Evolutionary conservation across 345 rosid genomes (phyloP), one percentile per base, ranked within the genome.

Genomic region (Syzygium aromaticum): DNA sequence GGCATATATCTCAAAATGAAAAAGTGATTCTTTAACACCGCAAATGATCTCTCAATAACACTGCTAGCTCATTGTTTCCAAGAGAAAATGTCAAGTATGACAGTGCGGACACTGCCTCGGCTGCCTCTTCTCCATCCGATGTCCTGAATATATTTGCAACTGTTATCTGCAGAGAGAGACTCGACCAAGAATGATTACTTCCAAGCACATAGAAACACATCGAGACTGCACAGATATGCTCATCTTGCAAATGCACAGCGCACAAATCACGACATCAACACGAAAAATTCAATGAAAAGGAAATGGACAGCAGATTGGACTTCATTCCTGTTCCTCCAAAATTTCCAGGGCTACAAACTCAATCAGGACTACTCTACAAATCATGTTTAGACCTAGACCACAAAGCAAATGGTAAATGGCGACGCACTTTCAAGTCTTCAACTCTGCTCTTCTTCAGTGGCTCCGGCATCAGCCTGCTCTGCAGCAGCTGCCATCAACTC

Each of bases 401-500:
- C 12, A 25, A 73, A 73, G 80, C 80, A 73, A 73, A 73, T 73
- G 57, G 38, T 12, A 83, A 49, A 83, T 13, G 63, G 30, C 15
- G 85, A 84, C 8, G 43, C 28, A 23, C 51, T 87, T 89, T 91
- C 90, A 92, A 73, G 25, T 73, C 38, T 67, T 67, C 78, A 67
- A 67, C 46, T 91, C 91, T 91, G 94, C 96, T 91, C 94, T 96
- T 88, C 90, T 84, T 88, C 88, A 13, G 86, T 85, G 33, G 82
- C 87, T 30, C 5, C 59, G 27, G 85, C 30, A 23, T 85, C 92
- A 52, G 92, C 94, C 87, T 93, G 93, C 86, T 94, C 97, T 64
- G 90, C 98, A 51, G 94, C 94, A 82, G 96, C 94, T 11, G 95
- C 98, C 98, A 96, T 96, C 89, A 96, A 86, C 77, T 96, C 98